phyloP scores from a whole-genome alignment of 768 basidiomycete species.

The Sporobolomyces phaffii region DNA sequence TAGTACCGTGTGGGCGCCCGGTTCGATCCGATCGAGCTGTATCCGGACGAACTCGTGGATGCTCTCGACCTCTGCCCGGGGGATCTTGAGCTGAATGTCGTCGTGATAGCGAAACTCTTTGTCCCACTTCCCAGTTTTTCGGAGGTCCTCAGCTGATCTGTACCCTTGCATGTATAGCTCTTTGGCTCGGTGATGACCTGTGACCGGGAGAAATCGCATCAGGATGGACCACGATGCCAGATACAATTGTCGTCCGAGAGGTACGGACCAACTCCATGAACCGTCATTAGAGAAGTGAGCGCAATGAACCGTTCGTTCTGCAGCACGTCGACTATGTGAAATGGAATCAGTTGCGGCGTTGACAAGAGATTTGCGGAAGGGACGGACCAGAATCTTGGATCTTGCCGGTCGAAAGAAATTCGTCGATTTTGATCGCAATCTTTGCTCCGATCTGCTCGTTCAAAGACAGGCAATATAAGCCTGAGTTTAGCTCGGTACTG shows the following conservation, averaged over 20 bases:
- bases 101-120: slow-evolving; percentile 33
- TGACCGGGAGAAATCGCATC: too few relatives aligned
- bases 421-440: slow-evolving; percentile 19
- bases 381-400: slow-evolving; percentile 17
- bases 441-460: slow-evolving; percentile 32
- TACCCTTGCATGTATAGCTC: slow-evolving; percentile 23
- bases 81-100: slow-evolving; percentile 27
- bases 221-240: too few relatives aligned
- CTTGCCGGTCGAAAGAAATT: slow-evolving; percentile 15
- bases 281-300: slow-evolving; percentile 11
- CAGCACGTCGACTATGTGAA: not conserved
- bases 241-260: too few relatives aligned
- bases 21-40: slow-evolving; percentile 23
- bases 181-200: slow-evolving; percentile 19
- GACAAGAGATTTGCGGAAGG: too few relatives aligned
- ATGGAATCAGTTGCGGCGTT: too few relatives aligned
- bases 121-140: slow-evolving; percentile 15
- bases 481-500: too few relatives aligned
- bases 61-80: slow-evolving; percentile 20
- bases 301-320: slow-evolving; percentile 10
- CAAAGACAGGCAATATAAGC: too few relatives aligned
- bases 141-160: slow-evolving; percentile 18
- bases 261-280: slow-evolving; percentile 20
- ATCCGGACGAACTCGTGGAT: slow-evolving; percentile 19
- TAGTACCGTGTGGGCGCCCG: slow-evolving; percentile 14